Conservation (phyloP, 768 basidiomycete genomes). For the Suillus cothurnatus region DNA sequence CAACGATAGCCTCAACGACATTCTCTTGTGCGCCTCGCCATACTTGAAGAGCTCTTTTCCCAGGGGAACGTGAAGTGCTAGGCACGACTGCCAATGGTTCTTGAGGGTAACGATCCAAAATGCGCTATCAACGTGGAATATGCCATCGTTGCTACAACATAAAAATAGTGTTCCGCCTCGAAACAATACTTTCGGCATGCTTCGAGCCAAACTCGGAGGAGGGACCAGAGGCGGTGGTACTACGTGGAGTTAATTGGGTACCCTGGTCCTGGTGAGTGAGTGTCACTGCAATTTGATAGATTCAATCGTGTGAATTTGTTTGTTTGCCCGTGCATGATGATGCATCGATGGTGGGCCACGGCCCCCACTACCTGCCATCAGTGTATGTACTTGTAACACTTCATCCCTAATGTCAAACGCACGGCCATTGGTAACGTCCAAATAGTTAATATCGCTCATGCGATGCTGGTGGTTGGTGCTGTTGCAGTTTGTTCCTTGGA, state of each 20-base stretch:
- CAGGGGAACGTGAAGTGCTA: conserved; percentile 82
- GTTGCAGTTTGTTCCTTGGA: too few species aligned
- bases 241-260: conserved; percentile 21
- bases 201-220: conserved; percentile 34
- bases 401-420: not conserved
- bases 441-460: not conserved
- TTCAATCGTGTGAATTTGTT: not conserved
- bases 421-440: too few species aligned
- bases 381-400: too few species aligned
- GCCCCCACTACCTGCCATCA: too few species aligned
- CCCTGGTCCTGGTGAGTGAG: not conserved
- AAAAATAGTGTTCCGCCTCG: conserved; percentile 62
- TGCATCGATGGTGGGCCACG: too few species aligned
- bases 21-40: conserved; percentile 69
- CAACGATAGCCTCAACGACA: conserved; percentile 59
- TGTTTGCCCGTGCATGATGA: too few species aligned
- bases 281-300: not conserved
- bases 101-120: conserved; percentile 63
- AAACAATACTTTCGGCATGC: conserved; percentile 53
- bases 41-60: conserved; percentile 78
- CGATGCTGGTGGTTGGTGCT: not conserved
- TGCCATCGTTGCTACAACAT: conserved; percentile 69
- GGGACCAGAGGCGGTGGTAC: conserved; percentile 25
- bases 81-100: conserved; percentile 59
- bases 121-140: conserved; percentile 82